Base-by-base conservation (phyloP, 2,329 filamentous ascomycete species). In the Pleoardoris graminearum region DNA sequence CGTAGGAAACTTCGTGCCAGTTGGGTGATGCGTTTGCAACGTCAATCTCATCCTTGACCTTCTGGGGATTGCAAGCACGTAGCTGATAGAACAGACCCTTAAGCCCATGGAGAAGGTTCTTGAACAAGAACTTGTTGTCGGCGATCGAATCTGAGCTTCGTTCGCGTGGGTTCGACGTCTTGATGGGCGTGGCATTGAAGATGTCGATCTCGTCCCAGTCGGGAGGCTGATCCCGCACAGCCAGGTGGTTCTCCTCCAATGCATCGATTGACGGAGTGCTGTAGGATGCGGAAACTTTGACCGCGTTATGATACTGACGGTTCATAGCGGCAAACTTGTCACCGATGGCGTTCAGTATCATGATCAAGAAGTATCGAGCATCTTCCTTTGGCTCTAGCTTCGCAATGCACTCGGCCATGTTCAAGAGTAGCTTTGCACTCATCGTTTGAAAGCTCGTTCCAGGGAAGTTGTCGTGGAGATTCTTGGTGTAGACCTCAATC, bases 291-390 rank as follows among this genome's bases (percentile, higher is more conserved):
- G 91, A 96, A 4, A 96, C 81, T 76, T 97, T 99, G 39, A 96
- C 89, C 14, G 94, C 91, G 72, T 99, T 99, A 32, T 87, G 84
- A 69, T 96, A 97, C 72, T 97, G 91, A 51, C 90, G 84, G 69
- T 99, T 99, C 94, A 99, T 99, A 2, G 91, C 87, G 1, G 92
- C 92, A 69, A 99, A 97, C 70, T 99, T 99, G 69, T 99, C 94
- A 43, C 90, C 94, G 62, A 99, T 97, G 8, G 95, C 94, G 73
- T 97, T 95, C 51, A 99, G 78, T 38, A 99, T 97, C 85, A 96
- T 94, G 68, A 99, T 91, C 55, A 99, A 78, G 71, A 96, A 96
- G 71, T 97, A 92, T 5, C 95, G 87, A 21, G 94, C 94, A 71
- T 99, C 93, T 37, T 88, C 85, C 76, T 97, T 99, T 70, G 96